Evolutionary conservation across 257 asterid genomes (phyloP).

Genomic region (Lantana camara): DNA sequence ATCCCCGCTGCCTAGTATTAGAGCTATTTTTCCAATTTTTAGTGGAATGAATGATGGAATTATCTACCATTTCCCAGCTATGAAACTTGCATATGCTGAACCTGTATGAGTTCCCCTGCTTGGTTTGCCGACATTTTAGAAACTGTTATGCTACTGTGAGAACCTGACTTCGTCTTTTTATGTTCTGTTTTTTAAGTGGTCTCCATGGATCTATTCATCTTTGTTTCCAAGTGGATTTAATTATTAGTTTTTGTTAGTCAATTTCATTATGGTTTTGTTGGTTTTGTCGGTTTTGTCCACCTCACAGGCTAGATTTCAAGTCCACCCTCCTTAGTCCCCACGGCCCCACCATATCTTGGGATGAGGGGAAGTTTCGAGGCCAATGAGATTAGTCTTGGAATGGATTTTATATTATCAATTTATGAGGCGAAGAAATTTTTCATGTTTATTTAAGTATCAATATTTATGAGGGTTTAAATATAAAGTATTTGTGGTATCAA

Average conservation of each 20-base stretch:
- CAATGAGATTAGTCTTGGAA: no score
- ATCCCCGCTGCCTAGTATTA: background rate
- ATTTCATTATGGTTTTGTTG: background rate
- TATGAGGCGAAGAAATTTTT: no score
- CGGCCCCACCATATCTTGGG: background rate
- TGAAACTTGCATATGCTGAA: background rate
- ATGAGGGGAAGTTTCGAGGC: no score
- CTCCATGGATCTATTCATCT: background rate
- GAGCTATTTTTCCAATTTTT: constrained; percentile 1
- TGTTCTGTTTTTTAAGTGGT: background rate
- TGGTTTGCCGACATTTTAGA: background rate
- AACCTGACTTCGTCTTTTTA: no score
- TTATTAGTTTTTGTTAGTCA: background rate
- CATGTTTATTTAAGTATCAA: no score
- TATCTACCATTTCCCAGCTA: background rate
- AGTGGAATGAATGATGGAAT: constrained; percentile 23
- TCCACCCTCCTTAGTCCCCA: background rate
- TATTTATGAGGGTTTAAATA: no score
- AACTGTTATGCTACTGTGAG: background rate
- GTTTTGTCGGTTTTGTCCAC: background rate
- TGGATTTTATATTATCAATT: no score
- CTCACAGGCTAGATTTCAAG: background rate
- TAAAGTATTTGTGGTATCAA: no score
- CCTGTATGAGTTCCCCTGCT: background rate
- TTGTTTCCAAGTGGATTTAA: background rate